These are phyloP conservation scores for Yamadazyma aaseri DNA, from an alignment of 1,139 yeast genomes.

Conservation along the genomic window DNA sequence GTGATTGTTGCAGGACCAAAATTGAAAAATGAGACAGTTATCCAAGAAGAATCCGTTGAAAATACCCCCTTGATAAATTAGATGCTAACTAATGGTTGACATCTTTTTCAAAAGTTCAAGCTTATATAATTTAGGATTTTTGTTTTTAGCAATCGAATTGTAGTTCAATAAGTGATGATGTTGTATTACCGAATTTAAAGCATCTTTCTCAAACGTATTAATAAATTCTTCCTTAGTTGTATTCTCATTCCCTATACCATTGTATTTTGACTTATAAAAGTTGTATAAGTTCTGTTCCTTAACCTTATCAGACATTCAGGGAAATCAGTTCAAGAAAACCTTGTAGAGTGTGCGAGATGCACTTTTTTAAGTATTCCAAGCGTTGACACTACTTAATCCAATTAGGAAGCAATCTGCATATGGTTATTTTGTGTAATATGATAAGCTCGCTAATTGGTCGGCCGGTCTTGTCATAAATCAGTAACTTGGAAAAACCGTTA, in stretches of 20 bases:
- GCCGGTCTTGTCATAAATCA: too few relatives aligned
- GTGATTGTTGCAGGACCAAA: constrained; percentile 33
- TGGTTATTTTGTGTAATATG: background rate
- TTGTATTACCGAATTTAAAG: constrained; percentile 66
- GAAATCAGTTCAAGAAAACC: background rate
- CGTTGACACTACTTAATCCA: too few relatives aligned
- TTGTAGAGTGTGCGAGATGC: too few relatives aligned
- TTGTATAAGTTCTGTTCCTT: constrained; percentile 64
- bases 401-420: too few relatives aligned
- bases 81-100: constrained; percentile 30
- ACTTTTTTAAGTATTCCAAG: too few relatives aligned
- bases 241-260: constrained; percentile 72
- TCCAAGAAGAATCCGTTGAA: constrained; percentile 14
- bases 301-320: constrained; percentile 61
- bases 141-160: constrained; percentile 60
- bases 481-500: too few relatives aligned
- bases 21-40: constrained; percentile 14
- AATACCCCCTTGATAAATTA: constrained; percentile 27
- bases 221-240: constrained; percentile 50
- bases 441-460: background rate
- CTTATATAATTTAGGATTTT: constrained; percentile 49
- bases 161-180: constrained; percentile 69
- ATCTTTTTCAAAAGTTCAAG: constrained; percentile 60
- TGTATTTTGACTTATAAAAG: constrained; percentile 58
- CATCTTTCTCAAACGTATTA: constrained; percentile 67